These are phyloP conservation scores for Sporothrix brasiliensis DNA, from an alignment of 2,329 filamentous ascomycete genomes.

Conservation along the genomic window DNA sequence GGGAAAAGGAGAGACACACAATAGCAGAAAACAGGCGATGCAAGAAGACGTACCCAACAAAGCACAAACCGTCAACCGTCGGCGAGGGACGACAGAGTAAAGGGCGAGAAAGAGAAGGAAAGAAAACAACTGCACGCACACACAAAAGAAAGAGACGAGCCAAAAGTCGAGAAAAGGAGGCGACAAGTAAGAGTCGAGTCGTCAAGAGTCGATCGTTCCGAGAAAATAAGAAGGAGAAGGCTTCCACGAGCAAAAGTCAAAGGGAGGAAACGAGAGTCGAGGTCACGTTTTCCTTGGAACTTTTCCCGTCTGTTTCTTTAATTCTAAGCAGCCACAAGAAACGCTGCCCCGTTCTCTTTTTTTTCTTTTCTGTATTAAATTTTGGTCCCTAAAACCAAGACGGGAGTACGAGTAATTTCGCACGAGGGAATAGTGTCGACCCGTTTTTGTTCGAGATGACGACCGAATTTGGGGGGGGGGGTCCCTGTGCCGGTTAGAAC, in stretches of 20 bases:
- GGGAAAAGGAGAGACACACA: constrained; percentile 1
- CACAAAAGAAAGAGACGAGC: constrained; percentile 26
- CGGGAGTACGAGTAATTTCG: constrained; percentile 29
- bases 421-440: constrained; percentile 25
- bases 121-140: constrained; percentile 17
- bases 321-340: neutral
- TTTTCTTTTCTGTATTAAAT: constrained; percentile 7
- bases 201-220: constrained; percentile 22
- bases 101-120: constrained; percentile 11
- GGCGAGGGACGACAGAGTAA: constrained; percentile 10
- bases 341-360: constrained; percentile 14
- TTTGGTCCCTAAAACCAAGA: constrained; percentile 18
- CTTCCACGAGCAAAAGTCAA: neutral
- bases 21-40: neutral
- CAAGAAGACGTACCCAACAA: constrained; percentile 29
- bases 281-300: constrained; percentile 15
- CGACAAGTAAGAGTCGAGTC: constrained; percentile 1
- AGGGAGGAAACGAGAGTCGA: constrained; percentile 14
- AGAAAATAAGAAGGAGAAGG: constrained; percentile 4
- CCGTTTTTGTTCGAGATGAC: constrained; percentile 29
- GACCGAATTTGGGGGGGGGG: constrained; percentile 8
- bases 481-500: constrained; percentile 24
- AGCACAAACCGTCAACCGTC: constrained; percentile 29
- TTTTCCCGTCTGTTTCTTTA: neutral
- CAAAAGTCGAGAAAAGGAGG: constrained; percentile 22